Evolutionary conservation across 257 asterid genomes (phyloP), one percentile per base, ranked within the genome.

Genomic region (Cynanchum wilfordii): DNA sequence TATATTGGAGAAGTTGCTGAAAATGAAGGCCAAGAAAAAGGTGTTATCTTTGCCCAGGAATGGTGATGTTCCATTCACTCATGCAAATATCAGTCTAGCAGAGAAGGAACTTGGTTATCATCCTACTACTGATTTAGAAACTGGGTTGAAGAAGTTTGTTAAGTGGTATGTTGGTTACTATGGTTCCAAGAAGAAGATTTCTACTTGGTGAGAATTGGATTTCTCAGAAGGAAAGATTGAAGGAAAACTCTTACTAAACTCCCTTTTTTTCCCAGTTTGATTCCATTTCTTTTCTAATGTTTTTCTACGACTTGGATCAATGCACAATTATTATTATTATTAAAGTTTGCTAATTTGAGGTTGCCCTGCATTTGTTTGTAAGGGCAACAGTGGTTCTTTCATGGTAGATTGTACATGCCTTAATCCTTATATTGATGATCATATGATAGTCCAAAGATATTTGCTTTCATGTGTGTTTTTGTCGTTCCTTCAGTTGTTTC

Each of bases 1-100:
- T 58, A 88, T 84, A 33, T 78, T 88, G 76, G 96, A 88, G 85
- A 90, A 83, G 86, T 60, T 88, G 85, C 79, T 90, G 85, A 88
- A 79, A 70, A 79, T 82, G 33, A 90, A 87, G 66, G 96, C 93
- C 0, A 90, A 75, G 85, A 90, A 80, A 80, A 83, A 78, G 84
- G 64, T 88, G 5, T 6, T 87, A 80, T 73, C 73, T 27, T 77
- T 90, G 93, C 96, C 96, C 0, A 82, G 86, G 66, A 90, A 90
- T 72, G 96, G 96, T 15, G 95, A 90, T 12, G 96, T 90, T 16
- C 63, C 84, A 58, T 90, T 81, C 62, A 90, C 96, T 0, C 96
- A 88, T 55, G 96, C 96, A 3, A 87, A 90, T 33, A 84, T 90
- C 47, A 90, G 81, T 66, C 79, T 87, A 86, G 96, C 95, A 1